Percentiles rank a stretch among this genome's conserved stretches.
Conservation (phyloP, 1,284 basidiomycete genomes). For the Trichosporon sp. region DNA sequence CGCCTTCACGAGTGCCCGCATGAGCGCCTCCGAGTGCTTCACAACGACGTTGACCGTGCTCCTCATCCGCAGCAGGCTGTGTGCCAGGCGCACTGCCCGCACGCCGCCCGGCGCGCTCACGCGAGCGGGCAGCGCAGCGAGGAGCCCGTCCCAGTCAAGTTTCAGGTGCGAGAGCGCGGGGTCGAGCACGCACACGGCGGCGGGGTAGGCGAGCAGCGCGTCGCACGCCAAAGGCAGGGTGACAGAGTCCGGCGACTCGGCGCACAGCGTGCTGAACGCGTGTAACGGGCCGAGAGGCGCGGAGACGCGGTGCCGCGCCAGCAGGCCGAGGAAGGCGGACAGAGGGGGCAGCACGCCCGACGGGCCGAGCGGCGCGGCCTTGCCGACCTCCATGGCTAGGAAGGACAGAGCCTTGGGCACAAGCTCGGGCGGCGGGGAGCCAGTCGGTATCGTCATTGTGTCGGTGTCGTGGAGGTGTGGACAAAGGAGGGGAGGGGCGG, state of each 20-base stretch:
- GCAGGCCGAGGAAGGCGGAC: slow-evolving; percentile 1
- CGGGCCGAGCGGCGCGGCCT: slow-evolving; percentile 5
- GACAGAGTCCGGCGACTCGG: neutral
- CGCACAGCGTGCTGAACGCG: slow-evolving; percentile 12
- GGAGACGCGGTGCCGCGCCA: slow-evolving; percentile 12
- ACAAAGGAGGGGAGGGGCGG: neutral
- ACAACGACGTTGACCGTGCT: slow-evolving; percentile 3
- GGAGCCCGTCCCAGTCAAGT: neutral
- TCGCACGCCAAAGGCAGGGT: slow-evolving; percentile 7
- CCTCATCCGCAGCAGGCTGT: slow-evolving; percentile 12
- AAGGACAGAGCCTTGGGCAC: slow-evolving; percentile 9
- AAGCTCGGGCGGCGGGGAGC: slow-evolving; percentile 9
- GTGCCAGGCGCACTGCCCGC: slow-evolving; percentile 11
- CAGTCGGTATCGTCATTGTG: neutral
- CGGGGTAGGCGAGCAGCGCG: slow-evolving; percentile 21
- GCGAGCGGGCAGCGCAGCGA: neutral
- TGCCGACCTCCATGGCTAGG: slow-evolving; percentile 6
- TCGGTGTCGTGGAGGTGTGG: neutral
- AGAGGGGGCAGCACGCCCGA: slow-evolving; percentile 6
- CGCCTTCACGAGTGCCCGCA: slow-evolving; percentile 24
- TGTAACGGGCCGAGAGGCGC: slow-evolving; percentile 12
- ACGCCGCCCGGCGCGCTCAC: neutral
- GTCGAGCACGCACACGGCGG: slow-evolving; percentile 7
- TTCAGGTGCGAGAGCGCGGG: slow-evolving; percentile 6
- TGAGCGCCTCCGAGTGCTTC: slow-evolving; percentile 9